phyloP scores from a whole-genome alignment of 2,329 filamentous ascomycete genomes.

The Penicillium sp. region DNA sequence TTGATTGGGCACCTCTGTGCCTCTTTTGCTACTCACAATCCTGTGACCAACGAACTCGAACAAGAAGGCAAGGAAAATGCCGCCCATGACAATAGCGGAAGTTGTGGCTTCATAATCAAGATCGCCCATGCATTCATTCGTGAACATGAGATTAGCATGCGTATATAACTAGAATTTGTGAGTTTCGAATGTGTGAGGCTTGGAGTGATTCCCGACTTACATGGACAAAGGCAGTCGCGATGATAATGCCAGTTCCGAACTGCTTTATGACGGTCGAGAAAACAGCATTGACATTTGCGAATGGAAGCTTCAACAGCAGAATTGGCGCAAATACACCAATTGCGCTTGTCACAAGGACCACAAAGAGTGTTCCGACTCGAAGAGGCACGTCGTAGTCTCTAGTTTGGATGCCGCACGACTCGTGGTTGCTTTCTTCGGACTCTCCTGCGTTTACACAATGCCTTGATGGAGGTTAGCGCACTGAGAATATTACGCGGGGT shows the following conservation, averaged over 20 bases:
- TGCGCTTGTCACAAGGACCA: conserved; percentile 65
- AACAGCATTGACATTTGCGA: conserved; percentile 47
- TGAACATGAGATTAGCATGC: conserved; percentile 70
- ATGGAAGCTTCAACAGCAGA: conserved; percentile 58
- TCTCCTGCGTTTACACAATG: conserved; percentile 57
- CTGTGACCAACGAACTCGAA: conserved; percentile 67
- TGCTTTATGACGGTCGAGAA: conserved; percentile 67
- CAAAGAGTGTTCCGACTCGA: conserved; percentile 70
- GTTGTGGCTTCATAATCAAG: conserved; percentile 68
- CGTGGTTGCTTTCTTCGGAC: conserved; percentile 35
- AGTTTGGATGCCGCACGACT: conserved; percentile 48
- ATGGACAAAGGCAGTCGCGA: conserved; percentile 42
- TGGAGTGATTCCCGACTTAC: conserved; percentile 21
- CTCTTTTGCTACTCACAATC: conserved; percentile 43
- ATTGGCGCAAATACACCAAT: conserved; percentile 70
- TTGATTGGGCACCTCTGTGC: conserved; percentile 2
- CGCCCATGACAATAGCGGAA: conserved; percentile 70
- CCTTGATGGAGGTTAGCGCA: conserved; percentile 19
- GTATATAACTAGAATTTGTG: conserved; percentile 61
- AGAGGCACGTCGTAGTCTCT: conserved; percentile 67
- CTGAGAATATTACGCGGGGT: fast-evolving
- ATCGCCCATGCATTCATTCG: conserved; percentile 64
- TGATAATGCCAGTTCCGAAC: conserved; percentile 42
- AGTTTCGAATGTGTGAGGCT: background rate
- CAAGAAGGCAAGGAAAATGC: conserved; percentile 69